Percentiles rank a stretch among this genome's conserved stretches.
Evolutionary conservation across 495 filamentous ascomycete genomes (phyloP).

Genomic region (Acidomyces sp.): DNA sequence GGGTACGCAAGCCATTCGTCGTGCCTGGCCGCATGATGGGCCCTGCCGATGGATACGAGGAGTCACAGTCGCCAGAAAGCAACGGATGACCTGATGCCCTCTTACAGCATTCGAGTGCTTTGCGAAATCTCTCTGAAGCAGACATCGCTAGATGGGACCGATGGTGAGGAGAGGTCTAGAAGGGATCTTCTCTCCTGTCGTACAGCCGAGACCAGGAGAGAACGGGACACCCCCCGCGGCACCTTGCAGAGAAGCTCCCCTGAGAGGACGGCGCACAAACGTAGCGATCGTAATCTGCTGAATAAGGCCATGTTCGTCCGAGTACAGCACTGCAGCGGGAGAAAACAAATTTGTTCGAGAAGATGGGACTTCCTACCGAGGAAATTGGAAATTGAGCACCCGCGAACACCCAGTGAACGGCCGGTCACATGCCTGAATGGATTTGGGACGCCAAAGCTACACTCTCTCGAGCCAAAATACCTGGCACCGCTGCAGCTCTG

Average conservation of each 20-base stretch:
- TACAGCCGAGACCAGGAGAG: too few relatives aligned
- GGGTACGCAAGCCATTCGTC: neutral
- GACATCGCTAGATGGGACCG: neutral
- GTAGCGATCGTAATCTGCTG: neutral
- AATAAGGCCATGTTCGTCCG: neutral
- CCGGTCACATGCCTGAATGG: neutral
- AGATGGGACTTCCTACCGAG: neutral
- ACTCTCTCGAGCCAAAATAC: neutral
- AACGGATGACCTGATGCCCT: neutral
- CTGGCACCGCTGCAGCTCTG: neutral
- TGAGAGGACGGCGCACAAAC: slow-evolving; percentile 2
- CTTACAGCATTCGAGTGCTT: neutral
- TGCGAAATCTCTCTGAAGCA: neutral
- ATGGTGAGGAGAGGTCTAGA: neutral
- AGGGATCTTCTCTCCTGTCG: too few relatives aligned
- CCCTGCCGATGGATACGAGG: neutral
- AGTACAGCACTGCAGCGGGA: neutral
- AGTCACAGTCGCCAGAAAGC: neutral
- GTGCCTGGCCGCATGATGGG: neutral
- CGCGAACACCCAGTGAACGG: neutral
- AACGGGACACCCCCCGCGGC: neutral
- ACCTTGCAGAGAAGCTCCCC: neutral
- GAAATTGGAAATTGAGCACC: neutral
- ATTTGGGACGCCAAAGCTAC: neutral
- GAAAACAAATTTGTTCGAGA: neutral